These are phyloP conservation scores for Chlamydomonas reinhardtii DNA, from an alignment of 163 green algal species.

Conservation along the genomic window DNA sequence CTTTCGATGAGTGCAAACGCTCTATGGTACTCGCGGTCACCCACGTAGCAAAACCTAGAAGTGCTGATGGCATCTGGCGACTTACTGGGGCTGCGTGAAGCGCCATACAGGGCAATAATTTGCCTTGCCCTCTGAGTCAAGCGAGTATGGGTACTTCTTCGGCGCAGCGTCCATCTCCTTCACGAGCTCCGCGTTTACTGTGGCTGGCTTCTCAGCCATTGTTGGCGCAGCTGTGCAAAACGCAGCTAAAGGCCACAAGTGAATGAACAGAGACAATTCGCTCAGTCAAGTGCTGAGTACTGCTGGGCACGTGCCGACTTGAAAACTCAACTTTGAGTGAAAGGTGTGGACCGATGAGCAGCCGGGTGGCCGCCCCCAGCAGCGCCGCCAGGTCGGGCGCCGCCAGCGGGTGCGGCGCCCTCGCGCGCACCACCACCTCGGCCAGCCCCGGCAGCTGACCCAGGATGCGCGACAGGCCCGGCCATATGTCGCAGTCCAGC, in stretches of 20 bases:
- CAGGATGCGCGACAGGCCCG: conserved; percentile 32
- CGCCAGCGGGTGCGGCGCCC: conserved; percentile 19
- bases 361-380: not conserved
- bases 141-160: not conserved
- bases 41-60: too few species aligned
- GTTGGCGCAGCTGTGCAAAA: too few species aligned
- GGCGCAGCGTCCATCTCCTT: not conserved
- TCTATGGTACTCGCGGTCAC: too few species aligned
- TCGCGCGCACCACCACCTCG: conserved; percentile 40
- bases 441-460: conserved; percentile 30
- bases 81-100: not conserved
- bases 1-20: too few species aligned
- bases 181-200: not conserved
- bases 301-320: too few species aligned
- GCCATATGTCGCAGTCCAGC: conserved; percentile 50
- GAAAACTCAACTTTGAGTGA: too few species aligned
- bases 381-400: conserved; percentile 22
- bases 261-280: too few species aligned
- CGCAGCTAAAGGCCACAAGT: too few species aligned
- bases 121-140: conserved; percentile 84
- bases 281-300: too few species aligned
- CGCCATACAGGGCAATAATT: conserved; percentile 2
- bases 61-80: too few species aligned
- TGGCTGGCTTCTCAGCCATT: not conserved
- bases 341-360: not conserved